These are phyloP conservation scores for Aspergillus cavernicola DNA, from an alignment of 495 filamentous ascomycete genomes.

Conservation along the genomic window DNA sequence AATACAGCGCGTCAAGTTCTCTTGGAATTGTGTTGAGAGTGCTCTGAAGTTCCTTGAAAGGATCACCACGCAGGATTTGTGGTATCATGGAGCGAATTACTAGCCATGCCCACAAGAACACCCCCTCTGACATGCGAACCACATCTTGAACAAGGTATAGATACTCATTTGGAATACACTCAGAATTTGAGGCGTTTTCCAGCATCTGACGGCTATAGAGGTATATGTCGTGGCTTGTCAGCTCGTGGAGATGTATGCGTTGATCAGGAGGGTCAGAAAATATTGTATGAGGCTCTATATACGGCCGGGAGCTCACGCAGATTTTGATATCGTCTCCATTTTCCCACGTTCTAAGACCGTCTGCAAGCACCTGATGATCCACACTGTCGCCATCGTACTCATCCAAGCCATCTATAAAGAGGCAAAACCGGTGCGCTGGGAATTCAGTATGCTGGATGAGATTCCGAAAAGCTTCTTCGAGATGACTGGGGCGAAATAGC, in stretches of 20 bases:
- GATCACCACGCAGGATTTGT: neutral
- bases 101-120: neutral
- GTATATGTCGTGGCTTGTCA: neutral
- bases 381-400: neutral
- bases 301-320: neutral
- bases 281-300: neutral
- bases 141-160: neutral
- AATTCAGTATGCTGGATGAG: neutral
- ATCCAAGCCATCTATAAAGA: slow-evolving; percentile 7
- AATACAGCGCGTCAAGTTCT: neutral
- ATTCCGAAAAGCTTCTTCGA: neutral
- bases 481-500: neutral
- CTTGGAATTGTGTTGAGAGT: neutral
- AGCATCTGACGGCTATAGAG: neutral
- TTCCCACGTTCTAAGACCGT: neutral
- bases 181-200: too few relatives aligned
- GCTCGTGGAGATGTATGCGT: neutral
- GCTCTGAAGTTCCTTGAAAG: neutral
- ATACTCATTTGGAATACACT: neutral
- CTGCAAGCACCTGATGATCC: neutral
- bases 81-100: neutral
- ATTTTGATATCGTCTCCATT: neutral
- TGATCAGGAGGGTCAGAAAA: neutral
- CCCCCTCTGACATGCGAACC: neutral
- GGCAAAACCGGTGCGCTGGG: neutral